Evolutionary conservation across 176 grass and related monocot species (phyloP).

Genomic region (Puya raimondii): DNA sequence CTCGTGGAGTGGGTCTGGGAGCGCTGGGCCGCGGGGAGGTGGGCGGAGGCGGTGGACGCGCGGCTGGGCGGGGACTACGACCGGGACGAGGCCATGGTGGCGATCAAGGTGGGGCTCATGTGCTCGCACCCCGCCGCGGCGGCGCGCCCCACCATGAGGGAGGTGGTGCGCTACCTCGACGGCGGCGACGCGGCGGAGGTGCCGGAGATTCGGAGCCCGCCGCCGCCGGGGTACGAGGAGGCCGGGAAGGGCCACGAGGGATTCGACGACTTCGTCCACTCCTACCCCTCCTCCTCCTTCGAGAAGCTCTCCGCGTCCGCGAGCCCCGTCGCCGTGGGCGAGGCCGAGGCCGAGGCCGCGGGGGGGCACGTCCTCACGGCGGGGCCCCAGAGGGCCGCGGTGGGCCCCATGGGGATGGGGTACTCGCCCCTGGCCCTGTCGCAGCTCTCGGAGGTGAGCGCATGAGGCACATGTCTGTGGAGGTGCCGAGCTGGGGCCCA

Average conservation of each 20-base stretch:
- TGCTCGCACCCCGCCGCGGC: conserved; percentile 51
- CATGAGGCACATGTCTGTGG: conserved; percentile 6
- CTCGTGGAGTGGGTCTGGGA: conserved; percentile 73
- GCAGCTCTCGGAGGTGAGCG: conserved; percentile 31
- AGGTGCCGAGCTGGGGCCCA: background rate
- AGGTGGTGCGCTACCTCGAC: conserved; percentile 67
- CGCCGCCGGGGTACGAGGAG: conserved; percentile 2
- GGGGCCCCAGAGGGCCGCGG: conserved; percentile 21
- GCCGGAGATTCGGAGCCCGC: conserved; percentile 29
- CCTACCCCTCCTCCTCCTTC: conserved; percentile 67
- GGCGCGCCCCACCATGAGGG: conserved; percentile 50
- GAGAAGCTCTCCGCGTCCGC: conserved; percentile 24
- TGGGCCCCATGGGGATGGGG: conserved; percentile 26
- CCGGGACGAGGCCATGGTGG: conserved; percentile 27
- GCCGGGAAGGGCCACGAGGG: conserved; percentile 32
- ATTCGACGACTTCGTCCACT: conserved; percentile 76
- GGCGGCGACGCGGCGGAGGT: conserved; percentile 41
- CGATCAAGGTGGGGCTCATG: conserved; percentile 53
- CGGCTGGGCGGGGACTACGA: conserved; percentile 45
- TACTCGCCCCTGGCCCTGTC: conserved; percentile 42
- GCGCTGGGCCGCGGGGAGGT: conserved; percentile 34
- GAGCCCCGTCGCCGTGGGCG: too few relatives aligned
- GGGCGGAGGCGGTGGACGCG: conserved; percentile 40
- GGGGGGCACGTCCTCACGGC: background rate
- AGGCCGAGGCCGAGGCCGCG: background rate